Evolutionary conservation across 257 asterid species (phyloP), one percentile per base, ranked within the genome.

Genomic region (Solanum corneliomulleri): DNA sequence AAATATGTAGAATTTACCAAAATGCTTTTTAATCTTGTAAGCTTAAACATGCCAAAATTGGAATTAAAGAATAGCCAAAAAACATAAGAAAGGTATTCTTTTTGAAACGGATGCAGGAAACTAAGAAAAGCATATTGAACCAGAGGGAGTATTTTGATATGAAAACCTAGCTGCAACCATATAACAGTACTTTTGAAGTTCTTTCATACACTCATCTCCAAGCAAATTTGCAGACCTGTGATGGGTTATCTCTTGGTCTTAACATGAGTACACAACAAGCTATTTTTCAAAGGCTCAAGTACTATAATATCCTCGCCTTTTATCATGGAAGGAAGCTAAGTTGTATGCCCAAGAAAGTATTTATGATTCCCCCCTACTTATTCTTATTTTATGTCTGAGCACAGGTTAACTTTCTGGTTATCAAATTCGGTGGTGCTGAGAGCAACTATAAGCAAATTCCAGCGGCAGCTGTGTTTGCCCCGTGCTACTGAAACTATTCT

Each of bases 391-490:
- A 76, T 21, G 45, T 23, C 81, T 86, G 85, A 64, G 33, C 86
- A 75, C 93, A 95, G 98, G 87, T 94, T 95, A 89, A 95, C 98
- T 11, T 95, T 95, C 92, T 95, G 98, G 98, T 91, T 95, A 77
- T 95, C 98, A 47, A 95, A 95, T 87, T 86, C 93, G 37, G 86
- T 93, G 81, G 93, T 95, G 42, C 91, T 95, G 82, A 93, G 98
- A 88, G 95, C 93, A 86, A 92, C 93, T 39, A 88, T 93, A 70
- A 92, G 91, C 87, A 92, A 91, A 91, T 91, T 90, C 49, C 87
- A 89, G 74, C 90, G 87, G 82, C 92, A 89, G 44, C 84, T 86
- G 84, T 87, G 88, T 81, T 47, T 87, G 60, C 92, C 92, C 77
- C 35, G 33, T 68, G 88, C 91, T 78, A 81, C 88, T 85, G 92